Base-by-base conservation (phyloP, 495 filamentous ascomycete genomes). In the Tuber magnatum region DNA sequence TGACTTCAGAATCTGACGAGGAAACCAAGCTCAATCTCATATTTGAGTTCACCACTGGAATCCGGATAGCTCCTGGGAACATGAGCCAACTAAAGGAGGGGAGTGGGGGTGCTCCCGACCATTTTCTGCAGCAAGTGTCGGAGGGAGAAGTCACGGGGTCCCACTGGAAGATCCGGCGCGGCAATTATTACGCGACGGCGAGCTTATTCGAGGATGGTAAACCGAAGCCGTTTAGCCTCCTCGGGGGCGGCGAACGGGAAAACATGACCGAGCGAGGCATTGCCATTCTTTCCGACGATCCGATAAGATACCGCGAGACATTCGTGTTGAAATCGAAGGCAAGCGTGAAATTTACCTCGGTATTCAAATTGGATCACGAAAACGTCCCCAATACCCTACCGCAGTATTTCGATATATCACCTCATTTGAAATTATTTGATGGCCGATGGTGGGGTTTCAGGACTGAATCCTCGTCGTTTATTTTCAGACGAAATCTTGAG, bases 401-500 rank as follows among this genome's bases (percentile, higher is more conserved):
- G 16, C 28, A 35, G 0, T 35, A 35, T 35, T 32, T 65, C n/a
- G 28, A 65, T 65, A 65, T 35, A 65, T 35, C 56, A 18, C 56
- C 56, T 65, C 56, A 7, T 65, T 18, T 65, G 18, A 28, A 65
- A 32, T 14, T 5, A 65, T 35, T 32, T 35, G 12, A 12, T 16
- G 56, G 4, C 28, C 28, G 56, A 14, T 65, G 56, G 56, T 65
- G 56, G 56, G 3, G 56, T 28, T 65, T 65, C 14, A 35, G 28
- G 10, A 65, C 56, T 35, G 56, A 65, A 35, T 65, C 56, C 12
- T 65, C 56, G 28, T 65, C 56, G 12, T 65, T 65, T 65, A 65
- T 65, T 65, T 65, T 65, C 28, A 65, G 56, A 28, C n/a, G 56
- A 18, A 65, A 65, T 28, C 56, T 65, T 35, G 56, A 65, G 56